A percentile compares a stretch with the other conserved stretches of the same genome.
phyloP scores from a whole-genome alignment of 306 rosid species.

The Rosa multiflora region DNA sequence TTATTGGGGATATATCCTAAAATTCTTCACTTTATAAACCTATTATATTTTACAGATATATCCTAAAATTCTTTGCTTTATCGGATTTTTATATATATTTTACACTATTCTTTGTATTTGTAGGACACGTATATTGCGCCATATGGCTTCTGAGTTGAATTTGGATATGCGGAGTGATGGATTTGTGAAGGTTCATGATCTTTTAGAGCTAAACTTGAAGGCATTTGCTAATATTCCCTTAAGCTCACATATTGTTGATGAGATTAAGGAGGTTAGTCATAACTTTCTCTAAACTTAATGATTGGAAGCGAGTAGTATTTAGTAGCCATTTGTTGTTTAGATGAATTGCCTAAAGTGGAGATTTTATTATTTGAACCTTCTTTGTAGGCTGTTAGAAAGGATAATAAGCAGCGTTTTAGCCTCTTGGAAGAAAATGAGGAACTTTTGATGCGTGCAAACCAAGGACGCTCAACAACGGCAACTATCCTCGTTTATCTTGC shows the following conservation, averaged over 20 bases:
- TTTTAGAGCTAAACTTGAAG: constrained; percentile 67
- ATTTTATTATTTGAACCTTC: neutral
- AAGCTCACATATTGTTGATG: constrained; percentile 74
- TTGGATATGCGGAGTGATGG: constrained; percentile 79
- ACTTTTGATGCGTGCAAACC: constrained; percentile 81
- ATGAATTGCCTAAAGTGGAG: neutral
- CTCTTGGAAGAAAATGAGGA: constrained; percentile 83
- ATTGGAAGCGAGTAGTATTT: neutral
- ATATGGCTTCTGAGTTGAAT: constrained; percentile 79
- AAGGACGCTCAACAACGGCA: constrained; percentile 83
- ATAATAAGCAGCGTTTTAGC: constrained; percentile 84
- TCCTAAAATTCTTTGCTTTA: too few species aligned
- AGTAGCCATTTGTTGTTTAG: neutral
- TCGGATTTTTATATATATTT: too few species aligned
- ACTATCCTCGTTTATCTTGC: constrained; percentile 16
- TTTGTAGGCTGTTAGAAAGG: constrained; percentile 74
- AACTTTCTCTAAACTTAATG: neutral
- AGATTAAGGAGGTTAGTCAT: constrained; percentile 73
- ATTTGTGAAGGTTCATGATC: constrained; percentile 71
- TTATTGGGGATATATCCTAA: too few species aligned
- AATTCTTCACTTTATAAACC: too few species aligned
- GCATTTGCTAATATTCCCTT: constrained; percentile 76
- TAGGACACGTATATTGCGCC: constrained; percentile 87
- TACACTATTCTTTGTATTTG: constrained; percentile 9
- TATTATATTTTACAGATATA: too few species aligned